These are phyloP conservation scores for Scutellaria baicalensis DNA, from an alignment of 257 asterid species.

Conservation along the genomic window DNA sequence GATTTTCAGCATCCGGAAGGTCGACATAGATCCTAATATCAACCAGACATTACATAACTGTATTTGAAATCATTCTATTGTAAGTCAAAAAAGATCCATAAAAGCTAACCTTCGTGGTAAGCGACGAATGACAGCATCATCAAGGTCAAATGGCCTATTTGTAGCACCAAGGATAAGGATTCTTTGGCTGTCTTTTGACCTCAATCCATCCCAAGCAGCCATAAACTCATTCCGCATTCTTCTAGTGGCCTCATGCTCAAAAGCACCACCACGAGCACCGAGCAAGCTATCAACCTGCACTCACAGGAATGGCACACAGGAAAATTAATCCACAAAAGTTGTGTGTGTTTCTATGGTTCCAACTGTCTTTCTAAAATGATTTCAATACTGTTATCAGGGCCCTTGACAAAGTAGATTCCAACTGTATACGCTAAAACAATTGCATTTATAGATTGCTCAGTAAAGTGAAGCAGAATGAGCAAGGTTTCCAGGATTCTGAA, in stretches of 20 bases:
- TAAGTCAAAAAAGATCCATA: neutral
- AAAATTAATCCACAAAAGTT: no score
- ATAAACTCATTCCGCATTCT: slow-evolving; percentile 97
- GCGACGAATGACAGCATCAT: slow-evolving; percentile 98
- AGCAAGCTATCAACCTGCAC: slow-evolving; percentile 95
- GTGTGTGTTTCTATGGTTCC: neutral
- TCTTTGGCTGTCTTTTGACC: slow-evolving; percentile 91
- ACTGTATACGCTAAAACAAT: neutral
- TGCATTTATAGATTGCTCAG: neutral
- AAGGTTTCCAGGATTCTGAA: neutral
- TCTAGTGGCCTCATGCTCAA: slow-evolving; percentile 99
- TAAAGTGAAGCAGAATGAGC: neutral
- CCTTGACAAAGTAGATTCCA: neutral
- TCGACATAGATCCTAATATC: slow-evolving; percentile 79
- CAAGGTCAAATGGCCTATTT: slow-evolving; percentile 97
- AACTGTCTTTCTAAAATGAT: neutral
- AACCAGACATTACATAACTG: slow-evolving; percentile 11
- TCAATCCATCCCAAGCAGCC: slow-evolving; percentile 99
- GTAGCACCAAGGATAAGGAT: slow-evolving; percentile 98
- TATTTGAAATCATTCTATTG: neutral
- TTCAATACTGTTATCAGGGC: neutral
- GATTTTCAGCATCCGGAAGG: slow-evolving; percentile 93
- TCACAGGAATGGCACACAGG: slow-evolving; percentile 12
- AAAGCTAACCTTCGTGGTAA: slow-evolving; percentile 76
- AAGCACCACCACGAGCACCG: slow-evolving; percentile 98